A percentile compares a stretch with the other conserved stretches of the same genome.
Conservation (phyloP, 306 rosid genomes). For the Sindora glabra region DNA sequence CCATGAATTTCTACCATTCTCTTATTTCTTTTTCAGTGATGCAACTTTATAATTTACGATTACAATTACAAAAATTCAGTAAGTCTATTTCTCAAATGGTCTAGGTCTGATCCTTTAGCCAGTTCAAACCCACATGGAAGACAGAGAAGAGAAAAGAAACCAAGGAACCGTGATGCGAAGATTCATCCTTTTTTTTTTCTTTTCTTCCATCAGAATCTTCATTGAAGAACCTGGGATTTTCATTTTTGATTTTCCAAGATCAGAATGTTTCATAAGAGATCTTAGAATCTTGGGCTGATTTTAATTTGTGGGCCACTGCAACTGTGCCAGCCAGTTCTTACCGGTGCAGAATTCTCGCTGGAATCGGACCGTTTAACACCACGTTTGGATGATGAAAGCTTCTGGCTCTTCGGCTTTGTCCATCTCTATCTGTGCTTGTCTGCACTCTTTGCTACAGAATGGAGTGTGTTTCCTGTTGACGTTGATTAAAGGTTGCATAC, state of each 20-base stretch:
- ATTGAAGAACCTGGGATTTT: background rate
- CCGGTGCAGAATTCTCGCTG: slow-evolving; percentile 40
- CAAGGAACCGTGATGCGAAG: too few relatives aligned
- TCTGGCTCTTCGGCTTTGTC: slow-evolving; percentile 70
- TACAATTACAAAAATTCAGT: too few relatives aligned
- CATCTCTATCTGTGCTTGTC: slow-evolving; percentile 71
- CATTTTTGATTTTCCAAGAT: slow-evolving; percentile 6
- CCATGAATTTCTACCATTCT: too few relatives aligned
- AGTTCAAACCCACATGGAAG: too few relatives aligned
- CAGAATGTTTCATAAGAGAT: background rate
- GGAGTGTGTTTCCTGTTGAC: slow-evolving; percentile 55
- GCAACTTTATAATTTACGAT: too few relatives aligned
- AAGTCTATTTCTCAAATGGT: too few relatives aligned
- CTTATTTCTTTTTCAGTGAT: too few relatives aligned
- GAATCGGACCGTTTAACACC: slow-evolving; percentile 48
- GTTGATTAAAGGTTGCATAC: too few relatives aligned
- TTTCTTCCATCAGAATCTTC: slow-evolving; percentile 32
- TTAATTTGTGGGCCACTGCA: slow-evolving; percentile 51
- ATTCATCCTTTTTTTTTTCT: slow-evolving; percentile 13
- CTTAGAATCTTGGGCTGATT: background rate
- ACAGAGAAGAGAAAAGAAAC: too few relatives aligned
- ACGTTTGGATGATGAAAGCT: slow-evolving; percentile 45
- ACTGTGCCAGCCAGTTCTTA: slow-evolving; percentile 68
- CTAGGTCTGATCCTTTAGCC: too few relatives aligned
- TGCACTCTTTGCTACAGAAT: slow-evolving; percentile 92